Evolutionary conservation across 768 basidiomycete species (phyloP).

Genomic region (Glaciozyma antarctica): DNA sequence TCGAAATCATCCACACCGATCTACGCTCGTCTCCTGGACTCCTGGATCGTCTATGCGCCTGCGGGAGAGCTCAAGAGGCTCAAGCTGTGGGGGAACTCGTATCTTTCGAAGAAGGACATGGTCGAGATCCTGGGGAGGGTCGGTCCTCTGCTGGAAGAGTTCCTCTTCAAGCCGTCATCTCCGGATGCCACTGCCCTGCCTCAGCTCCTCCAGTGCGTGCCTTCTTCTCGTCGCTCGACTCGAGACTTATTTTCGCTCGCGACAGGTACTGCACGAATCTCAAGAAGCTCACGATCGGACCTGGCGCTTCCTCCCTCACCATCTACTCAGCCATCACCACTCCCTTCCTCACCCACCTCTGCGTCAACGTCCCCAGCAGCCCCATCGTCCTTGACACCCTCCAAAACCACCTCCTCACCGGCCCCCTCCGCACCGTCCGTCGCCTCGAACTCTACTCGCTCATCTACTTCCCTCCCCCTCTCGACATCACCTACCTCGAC

Average conservation of each 20-base stretch:
- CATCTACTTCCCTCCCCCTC: conserved; percentile 15
- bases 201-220: not conserved
- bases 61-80: not conserved
- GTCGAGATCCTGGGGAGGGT: not conserved
- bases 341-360: conserved; percentile 6
- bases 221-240: no score
- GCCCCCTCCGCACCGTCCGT: not conserved
- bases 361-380: conserved; percentile 5
- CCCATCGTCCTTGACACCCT: conserved; percentile 1
- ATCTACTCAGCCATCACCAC: conserved; percentile 4
- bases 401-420: not conserved
- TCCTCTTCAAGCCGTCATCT: conserved; percentile 5
- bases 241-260: not conserved
- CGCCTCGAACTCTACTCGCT: conserved; percentile 19
- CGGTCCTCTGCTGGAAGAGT: not conserved
- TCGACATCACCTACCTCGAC: conserved; percentile 1
- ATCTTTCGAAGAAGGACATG: not conserved
- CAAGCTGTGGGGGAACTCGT: not conserved
- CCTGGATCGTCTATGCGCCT: not conserved
- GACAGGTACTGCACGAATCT: not conserved
- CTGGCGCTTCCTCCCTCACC: conserved; percentile 9
- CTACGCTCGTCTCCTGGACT: not conserved
- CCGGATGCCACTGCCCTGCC: not conserved
- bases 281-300: conserved; percentile 12
- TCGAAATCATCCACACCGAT: not conserved